A percentile compares a stretch with the other conserved stretches of the same genome.
These are phyloP conservation scores for Artemisia tridentata DNA, from an alignment of 129 eudicot species.

Conservation along the genomic window DNA sequence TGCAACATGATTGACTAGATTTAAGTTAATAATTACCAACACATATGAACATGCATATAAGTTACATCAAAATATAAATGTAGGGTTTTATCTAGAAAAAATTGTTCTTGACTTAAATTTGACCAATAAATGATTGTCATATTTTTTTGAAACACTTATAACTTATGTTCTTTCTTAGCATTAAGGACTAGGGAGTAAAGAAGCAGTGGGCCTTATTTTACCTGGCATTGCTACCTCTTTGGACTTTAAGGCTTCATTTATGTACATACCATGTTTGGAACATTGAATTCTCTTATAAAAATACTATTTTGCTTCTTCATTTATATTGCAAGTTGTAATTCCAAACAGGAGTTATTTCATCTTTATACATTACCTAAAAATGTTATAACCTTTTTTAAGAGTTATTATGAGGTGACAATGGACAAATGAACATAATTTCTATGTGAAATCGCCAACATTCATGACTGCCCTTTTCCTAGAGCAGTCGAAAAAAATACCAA, in stretches of 20 bases:
- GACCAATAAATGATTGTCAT: slow-evolving; percentile 1
- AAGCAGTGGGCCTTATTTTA: slow-evolving; percentile 2
- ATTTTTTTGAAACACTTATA: neutral
- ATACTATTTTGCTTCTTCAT: too few relatives aligned
- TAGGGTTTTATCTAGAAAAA: neutral
- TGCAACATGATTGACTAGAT: too few relatives aligned
- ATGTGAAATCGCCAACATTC: neutral
- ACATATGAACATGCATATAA: too few relatives aligned
- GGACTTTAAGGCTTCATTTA: slow-evolving; percentile 11
- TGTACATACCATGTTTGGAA: neutral
- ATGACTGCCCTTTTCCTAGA: neutral
- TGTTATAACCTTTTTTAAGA: too few relatives aligned
- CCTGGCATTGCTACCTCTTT: neutral
- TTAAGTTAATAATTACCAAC: too few relatives aligned
- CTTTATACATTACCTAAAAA: too few relatives aligned
- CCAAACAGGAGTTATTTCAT: too few relatives aligned
- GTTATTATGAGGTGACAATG: neutral
- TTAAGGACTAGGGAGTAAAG: neutral
- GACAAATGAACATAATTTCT: neutral
- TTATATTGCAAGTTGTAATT: too few relatives aligned
- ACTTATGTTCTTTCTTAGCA: neutral
- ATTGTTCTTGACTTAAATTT: neutral
- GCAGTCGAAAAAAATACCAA: neutral
- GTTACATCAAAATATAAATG: neutral
- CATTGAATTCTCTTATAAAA: neutral